Evolutionary conservation across 805 yeast species (phyloP).

Genomic region (Kodamaea kaohsiungensis): DNA sequence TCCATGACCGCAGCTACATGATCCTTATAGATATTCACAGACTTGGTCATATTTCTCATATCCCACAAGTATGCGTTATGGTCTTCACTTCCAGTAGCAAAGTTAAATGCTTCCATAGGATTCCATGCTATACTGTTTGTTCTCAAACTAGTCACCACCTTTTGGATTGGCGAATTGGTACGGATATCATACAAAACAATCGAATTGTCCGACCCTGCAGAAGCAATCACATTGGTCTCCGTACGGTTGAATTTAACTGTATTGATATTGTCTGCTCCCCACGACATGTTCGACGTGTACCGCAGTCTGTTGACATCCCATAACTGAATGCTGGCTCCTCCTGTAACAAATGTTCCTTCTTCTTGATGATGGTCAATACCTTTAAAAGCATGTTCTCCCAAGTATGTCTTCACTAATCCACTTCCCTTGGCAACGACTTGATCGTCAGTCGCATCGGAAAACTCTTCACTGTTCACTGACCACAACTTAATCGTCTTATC

Average conservation of each 20-base stretch:
- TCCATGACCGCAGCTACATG: conserved; percentile 96
- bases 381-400: conserved; percentile 82
- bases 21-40: conserved; percentile 86
- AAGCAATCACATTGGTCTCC: conserved; percentile 85
- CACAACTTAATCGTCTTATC: conserved; percentile 89
- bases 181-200: conserved; percentile 88
- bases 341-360: conserved; percentile 80
- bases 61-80: conserved; percentile 94
- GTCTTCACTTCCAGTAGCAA: conserved; percentile 91
- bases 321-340: conserved; percentile 85
- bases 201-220: conserved; percentile 84
- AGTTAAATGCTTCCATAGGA: conserved; percentile 95
- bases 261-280: conserved; percentile 95
- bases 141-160: conserved; percentile 77
- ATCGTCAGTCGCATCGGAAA: conserved; percentile 34
- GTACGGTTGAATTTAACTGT: conserved; percentile 86
- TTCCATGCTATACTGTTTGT: conserved; percentile 92
- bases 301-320: conserved; percentile 87
- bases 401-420: conserved; percentile 75
- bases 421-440: conserved; percentile 30
- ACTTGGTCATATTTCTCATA: conserved; percentile 85
- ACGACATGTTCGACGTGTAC: conserved; percentile 74
- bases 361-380: conserved; percentile 84
- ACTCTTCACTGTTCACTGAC: conserved; percentile 67
- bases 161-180: conserved; percentile 89